These are phyloP conservation scores for Mucor lusitanicus DNA, from an alignment of 371 early-diverging fungal genomes.

Conservation along the genomic window DNA sequence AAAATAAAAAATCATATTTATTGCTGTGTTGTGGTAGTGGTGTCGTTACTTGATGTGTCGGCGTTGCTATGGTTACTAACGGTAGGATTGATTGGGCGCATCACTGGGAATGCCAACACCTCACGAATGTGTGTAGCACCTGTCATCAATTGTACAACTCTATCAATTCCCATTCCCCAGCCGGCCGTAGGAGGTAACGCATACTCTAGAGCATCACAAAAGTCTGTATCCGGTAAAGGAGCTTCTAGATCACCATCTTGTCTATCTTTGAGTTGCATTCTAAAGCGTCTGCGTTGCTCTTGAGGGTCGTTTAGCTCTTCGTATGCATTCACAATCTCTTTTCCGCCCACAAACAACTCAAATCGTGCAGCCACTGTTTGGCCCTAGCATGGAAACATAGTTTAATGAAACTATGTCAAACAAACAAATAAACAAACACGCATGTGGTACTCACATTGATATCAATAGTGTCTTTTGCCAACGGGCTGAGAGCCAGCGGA, in stretches of 20 bases:
- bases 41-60: too few relatives aligned
- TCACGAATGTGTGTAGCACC: slow-evolving; percentile 88
- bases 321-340: slow-evolving; percentile 98
- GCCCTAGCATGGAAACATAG: slow-evolving; percentile 31
- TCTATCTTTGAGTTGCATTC: slow-evolving; percentile 67
- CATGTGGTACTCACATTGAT: slow-evolving; percentile 26
- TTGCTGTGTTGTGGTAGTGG: neutral
- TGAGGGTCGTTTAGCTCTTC: slow-evolving; percentile 99
- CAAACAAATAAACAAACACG: neutral
- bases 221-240: slow-evolving; percentile 81
- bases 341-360: slow-evolving; percentile 92
- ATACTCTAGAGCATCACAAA: slow-evolving; percentile 91
- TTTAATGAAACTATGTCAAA: neutral
- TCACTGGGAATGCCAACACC: slow-evolving; percentile 89
- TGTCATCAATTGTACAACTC: slow-evolving; percentile 89
- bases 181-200: slow-evolving; percentile 98
- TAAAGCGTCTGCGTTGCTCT: slow-evolving; percentile 91
- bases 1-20: neutral
- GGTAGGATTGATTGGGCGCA: slow-evolving; percentile 14
- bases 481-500: slow-evolving; percentile 91
- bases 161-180: slow-evolving; percentile 98
- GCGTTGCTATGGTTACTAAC: neutral
- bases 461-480: slow-evolving; percentile 78
- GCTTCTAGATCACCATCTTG: slow-evolving; percentile 84
- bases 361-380: slow-evolving; percentile 77